phyloP scores from a whole-genome alignment of 306 rosid genomes.

The Bauhinia variegata region DNA sequence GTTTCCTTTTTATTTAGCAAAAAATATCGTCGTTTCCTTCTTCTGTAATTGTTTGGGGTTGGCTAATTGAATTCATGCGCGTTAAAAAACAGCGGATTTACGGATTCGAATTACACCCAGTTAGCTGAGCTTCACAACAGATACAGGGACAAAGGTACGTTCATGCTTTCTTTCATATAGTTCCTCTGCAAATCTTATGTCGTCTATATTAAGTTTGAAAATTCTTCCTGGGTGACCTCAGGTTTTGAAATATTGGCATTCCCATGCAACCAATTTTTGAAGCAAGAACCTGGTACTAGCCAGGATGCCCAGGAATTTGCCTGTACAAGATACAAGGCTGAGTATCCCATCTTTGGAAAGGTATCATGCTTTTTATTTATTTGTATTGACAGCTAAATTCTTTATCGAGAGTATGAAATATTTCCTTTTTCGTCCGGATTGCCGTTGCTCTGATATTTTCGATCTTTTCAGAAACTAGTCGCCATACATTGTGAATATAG shows the following conservation, averaged over 20 bases:
- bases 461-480: neutral
- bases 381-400: neutral
- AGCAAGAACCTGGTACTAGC: constrained; percentile 87
- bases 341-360: constrained; percentile 89
- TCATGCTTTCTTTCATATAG: neutral
- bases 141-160: constrained; percentile 69
- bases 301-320: constrained; percentile 73
- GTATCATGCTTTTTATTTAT: constrained; percentile 42
- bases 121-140: constrained; percentile 70
- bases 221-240: constrained; percentile 30
- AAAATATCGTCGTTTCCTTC: neutral
- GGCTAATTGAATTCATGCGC: constrained; percentile 31
- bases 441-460: neutral
- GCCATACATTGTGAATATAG: neutral
- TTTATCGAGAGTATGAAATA: neutral
- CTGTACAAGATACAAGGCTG: constrained; percentile 79
- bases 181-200: too few relatives aligned
- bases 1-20: constrained; percentile 25
- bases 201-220: neutral
- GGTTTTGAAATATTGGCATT: constrained; percentile 94
- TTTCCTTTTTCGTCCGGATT: constrained; percentile 2
- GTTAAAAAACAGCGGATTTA: constrained; percentile 59
- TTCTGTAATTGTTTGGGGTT: too few relatives aligned
- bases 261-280: constrained; percentile 93
- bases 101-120: constrained; percentile 80